Percentiles rank a stretch among this genome's conserved stretches.
phyloP scores from a whole-genome alignment of 169 alveolate genomes.

The Cryptosporidium sp. region DNA sequence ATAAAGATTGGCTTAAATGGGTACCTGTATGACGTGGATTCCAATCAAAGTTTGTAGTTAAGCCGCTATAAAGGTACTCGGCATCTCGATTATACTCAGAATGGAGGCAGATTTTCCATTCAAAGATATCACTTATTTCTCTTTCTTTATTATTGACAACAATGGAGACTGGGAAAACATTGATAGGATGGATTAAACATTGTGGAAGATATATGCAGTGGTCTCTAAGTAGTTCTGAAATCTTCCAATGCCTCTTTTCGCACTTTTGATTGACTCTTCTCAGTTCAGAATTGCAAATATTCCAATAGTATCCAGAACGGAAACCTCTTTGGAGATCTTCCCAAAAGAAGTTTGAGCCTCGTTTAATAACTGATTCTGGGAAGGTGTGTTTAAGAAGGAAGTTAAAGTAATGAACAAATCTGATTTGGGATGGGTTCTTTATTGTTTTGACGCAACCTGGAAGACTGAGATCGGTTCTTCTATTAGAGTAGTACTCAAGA shows the following conservation, averaged over 20 bases:
- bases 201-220: conserved; percentile 36
- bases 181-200: conserved; percentile 6
- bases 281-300: conserved; percentile 16
- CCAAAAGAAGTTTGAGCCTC: conserved; percentile 56
- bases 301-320: conserved; percentile 63
- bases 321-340: conserved; percentile 73
- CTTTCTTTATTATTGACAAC: conserved; percentile 1
- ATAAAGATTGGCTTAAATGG: not conserved
- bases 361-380: conserved; percentile 7
- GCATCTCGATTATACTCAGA: conserved; percentile 59
- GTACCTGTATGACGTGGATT: not conserved
- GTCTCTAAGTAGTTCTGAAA: conserved; percentile 33
- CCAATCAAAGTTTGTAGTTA: conserved; percentile 31
- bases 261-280: conserved; percentile 41
- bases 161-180: conserved; percentile 32
- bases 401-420: conserved; percentile 60
- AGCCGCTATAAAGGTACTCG: conserved; percentile 28
- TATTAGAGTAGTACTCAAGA: conserved; percentile 78
- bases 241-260: conserved; percentile 54
- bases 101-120: conserved; percentile 61
- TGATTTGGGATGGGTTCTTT: conserved; percentile 67
- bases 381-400: conserved; percentile 45
- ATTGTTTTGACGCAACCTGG: conserved; percentile 72
- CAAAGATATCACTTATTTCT: conserved; percentile 1
- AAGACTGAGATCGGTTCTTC: conserved; percentile 75